Base-by-base conservation (phyloP, 371 early-diverging fungal genomes). In the Choanephora cucurbitarum region DNA sequence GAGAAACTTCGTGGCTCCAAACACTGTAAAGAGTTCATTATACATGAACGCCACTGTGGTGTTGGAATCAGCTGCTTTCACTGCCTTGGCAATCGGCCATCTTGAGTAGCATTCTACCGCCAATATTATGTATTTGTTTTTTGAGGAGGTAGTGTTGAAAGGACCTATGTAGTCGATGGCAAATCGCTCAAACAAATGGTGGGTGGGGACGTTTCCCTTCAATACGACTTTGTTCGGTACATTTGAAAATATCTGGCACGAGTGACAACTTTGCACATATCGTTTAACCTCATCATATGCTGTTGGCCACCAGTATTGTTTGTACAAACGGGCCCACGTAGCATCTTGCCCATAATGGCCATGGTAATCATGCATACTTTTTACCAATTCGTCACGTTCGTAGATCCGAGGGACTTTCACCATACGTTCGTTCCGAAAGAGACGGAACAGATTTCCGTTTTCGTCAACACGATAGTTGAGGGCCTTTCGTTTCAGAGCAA, bases 51-150 rank as follows among this genome's bases (percentile, higher is more conserved):
- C 24, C 10, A 67, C 72, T 8, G 74, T 66, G 0, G 60, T 55
- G 3, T 54, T 49, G 14, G 59, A 64, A 0, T 62, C 55, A 1
- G 69, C 62, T 9, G 46, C 46, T 5, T 54, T 60, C 8, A 75
- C 18, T 4, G 80, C 73, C 17, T 18, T 52, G 0, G 79, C 76
- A 9, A 75, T 47, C 0, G 70, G 62, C 77, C 77, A 80, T 40
- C 64, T 62, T 0, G 75, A 75, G 0, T 60, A 51, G 40, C 70
- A 54, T 39, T 84, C 84, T 32, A 76, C 67, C 5, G 76, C 80
- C 0, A 70, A 60, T 0, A 81, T 24, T 6, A 84, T 74, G 63
- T 64, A 77, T 1, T 37, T 60, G 49, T 80, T 78, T 3, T 66
- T 0, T 67, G 4, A 22, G 19, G 23, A 11, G 2, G 13, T 44